Evolutionary conservation across 345 rosid species (phyloP), one percentile per base, ranked within the genome.

Genomic region (Erysimum cheiranthoides): DNA sequence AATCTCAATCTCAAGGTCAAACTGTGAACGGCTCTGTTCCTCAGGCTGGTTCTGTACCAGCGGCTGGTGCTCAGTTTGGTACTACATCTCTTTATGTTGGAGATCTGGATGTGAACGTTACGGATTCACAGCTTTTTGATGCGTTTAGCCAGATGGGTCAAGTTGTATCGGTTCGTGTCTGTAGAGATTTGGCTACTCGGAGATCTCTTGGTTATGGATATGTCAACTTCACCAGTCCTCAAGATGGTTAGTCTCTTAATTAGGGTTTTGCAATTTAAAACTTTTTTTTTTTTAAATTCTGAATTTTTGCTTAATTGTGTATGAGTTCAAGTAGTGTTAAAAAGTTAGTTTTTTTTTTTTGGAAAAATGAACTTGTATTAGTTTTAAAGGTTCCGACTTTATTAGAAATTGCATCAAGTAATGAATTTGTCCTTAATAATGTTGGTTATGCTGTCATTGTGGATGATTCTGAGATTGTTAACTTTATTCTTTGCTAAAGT

Each of bases 31-130:
- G 62, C 61, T 76, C 80, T 65, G 69, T 51, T 70, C 71, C 67
- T 73, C 75, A 17, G 82, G 38, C 43, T 56, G 67, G 60, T 2
- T n/a, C 75, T 0, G 76, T 47, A 46, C 10, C 56, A 71, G 65
- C 57, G 47, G 88, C 63, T 18, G 25, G 25, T 21, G 74, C 68
- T 52, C 96, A 87, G 72, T 85, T 83, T 21, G 86, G 73, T 40
- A 82, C 95, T 67, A 94, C 92, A 16, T 94, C 97, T 75, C 93
- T 94, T 34, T 94, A 91, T 58, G 97, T 94, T 8, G 97, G 98
- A 51, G 97, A 94, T 88, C 85, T 94, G 84, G 97, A 94, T 53
- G 28, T 43, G 2, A 94, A 80, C 25, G 92, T 90, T 65, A 86
- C 92, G 2, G 98, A 92, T 54, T 81, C 95, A 10, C 97, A 92